Base-by-base conservation (phyloP, 257 asterid species). In the Jacaranda copaia region DNA sequence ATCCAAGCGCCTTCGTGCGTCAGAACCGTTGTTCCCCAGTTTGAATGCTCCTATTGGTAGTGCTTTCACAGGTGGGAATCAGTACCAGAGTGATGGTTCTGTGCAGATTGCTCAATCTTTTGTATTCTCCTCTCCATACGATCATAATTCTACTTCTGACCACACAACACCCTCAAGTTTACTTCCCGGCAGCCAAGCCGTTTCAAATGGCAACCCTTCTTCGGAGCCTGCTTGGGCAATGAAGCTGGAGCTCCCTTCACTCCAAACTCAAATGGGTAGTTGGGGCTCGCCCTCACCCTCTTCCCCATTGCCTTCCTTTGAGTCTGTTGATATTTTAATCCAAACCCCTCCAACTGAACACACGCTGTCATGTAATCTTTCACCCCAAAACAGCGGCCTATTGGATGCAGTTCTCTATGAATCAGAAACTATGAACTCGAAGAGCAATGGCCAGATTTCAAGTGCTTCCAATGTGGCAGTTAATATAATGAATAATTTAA, bases 211-310 rank as follows among this genome's bases (percentile, higher is more conserved):
- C 81, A 84, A 81, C 78, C 72, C 81, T 73, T 76, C 89, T 82
- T 77, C 87, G 6, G 87, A 85, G 73, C 85, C 90, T 76, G 6
- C 61, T 43, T 81, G 84, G 91, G 85, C 86, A 15, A 72, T 40
- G 88, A 81, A 84, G 84, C 68, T 58, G 80, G 93, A 83, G 89
- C 94, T 91, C 92, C 96, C 96, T 91, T 89, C 96, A 86, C 79
- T 91, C 94, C 96, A 89, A 91, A 87, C 72, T 56, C 85, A 82
- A 57, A 70, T 64, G 53, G 79, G 82, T 64, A 73, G 46, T 58
- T 85, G 90, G 91, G 84, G 80, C 55, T 74, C 85, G 66, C 88
- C 88, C 35, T 69, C 90, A 62, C 89, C 92, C 45, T 77, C 92
- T 53, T 81, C 87, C 68, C 89, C 88, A 1, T 58, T 86, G 79